These are phyloP conservation scores for Tricholoma flavovirens DNA, from an alignment of 768 basidiomycete genomes.

Conservation along the genomic window DNA sequence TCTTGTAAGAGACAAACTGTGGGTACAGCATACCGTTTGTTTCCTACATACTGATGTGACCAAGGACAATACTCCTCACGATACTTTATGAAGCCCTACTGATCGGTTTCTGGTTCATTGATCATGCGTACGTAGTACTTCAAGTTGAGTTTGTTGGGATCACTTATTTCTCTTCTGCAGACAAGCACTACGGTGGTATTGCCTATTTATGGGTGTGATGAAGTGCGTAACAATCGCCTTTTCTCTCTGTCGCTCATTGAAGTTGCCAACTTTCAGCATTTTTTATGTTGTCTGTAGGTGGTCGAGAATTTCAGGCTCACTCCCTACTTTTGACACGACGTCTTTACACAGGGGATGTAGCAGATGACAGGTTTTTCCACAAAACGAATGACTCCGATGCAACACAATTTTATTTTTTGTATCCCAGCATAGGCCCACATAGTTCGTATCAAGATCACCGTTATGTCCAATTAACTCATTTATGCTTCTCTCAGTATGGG, in stretches of 20 bases:
- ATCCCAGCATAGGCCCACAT: constrained; percentile 65
- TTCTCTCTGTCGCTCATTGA: neutral
- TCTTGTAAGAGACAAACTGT: constrained; percentile 89
- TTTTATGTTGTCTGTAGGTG: constrained; percentile 83
- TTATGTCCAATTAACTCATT: neutral
- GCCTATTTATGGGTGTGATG: constrained; percentile 78
- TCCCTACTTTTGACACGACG: neutral
- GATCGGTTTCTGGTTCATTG: constrained; percentile 93
- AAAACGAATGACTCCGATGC: constrained; percentile 92
- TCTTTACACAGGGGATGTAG: constrained; percentile 69
- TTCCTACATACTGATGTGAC: neutral
- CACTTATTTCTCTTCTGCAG: constrained; percentile 28
- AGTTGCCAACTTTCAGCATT: constrained; percentile 35
- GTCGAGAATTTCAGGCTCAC: neutral
- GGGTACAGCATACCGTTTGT: constrained; percentile 24
- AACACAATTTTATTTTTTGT: constrained; percentile 80
- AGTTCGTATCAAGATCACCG: constrained; percentile 33
- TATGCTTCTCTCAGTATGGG: constrained; percentile 60
- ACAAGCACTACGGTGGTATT: constrained; percentile 79
- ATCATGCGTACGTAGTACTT: constrained; percentile 66
- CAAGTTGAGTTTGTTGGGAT: neutral
- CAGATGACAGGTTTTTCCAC: constrained; percentile 92
- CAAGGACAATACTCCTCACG: constrained; percentile 81
- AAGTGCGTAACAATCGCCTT: constrained; percentile 47
- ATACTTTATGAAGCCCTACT: constrained; percentile 78